Evolutionary conservation across 768 basidiomycete species (phyloP).

Genomic region (Phanerochaete carnosa): DNA sequence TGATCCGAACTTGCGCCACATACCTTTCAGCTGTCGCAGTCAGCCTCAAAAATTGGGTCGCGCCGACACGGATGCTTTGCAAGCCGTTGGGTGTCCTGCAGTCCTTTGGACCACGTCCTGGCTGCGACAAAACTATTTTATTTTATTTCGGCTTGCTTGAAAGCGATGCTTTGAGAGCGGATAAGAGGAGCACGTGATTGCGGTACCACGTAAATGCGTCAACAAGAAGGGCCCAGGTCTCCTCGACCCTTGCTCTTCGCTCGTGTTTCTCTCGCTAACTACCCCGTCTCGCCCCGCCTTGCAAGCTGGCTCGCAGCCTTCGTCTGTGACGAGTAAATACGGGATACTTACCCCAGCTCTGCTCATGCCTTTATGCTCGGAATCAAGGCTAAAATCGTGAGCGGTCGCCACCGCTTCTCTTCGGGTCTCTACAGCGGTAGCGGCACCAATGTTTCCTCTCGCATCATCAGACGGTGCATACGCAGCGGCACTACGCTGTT

Average conservation of each 20-base stretch:
- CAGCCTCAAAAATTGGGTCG: no score
- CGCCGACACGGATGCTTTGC: no score
- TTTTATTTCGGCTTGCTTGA: no score
- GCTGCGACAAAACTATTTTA: no score
- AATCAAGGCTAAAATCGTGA: constrained; percentile 13
- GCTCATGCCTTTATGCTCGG: constrained; percentile 17
- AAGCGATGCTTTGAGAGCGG: no score
- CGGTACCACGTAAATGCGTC: not conserved
- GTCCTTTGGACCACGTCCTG: no score
- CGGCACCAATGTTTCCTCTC: constrained; percentile 7
- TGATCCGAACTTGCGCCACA: no score
- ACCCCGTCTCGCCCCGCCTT: not conserved
- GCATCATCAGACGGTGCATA: constrained; percentile 13
- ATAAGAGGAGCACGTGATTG: not conserved
- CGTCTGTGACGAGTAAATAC: not conserved
- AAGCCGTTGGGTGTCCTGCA: no score
- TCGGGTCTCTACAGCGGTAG: not conserved
- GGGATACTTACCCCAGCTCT: not conserved
- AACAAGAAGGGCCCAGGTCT: not conserved
- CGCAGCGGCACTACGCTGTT: constrained; percentile 11
- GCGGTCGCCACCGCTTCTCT: constrained; percentile 13
- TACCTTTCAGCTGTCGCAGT: no score
- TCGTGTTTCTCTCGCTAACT: not conserved
- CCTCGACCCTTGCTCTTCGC: not conserved
- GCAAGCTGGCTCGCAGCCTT: not conserved